Evolutionary conservation across 345 rosid species (phyloP).

Genomic region (Salix brachista): DNA sequence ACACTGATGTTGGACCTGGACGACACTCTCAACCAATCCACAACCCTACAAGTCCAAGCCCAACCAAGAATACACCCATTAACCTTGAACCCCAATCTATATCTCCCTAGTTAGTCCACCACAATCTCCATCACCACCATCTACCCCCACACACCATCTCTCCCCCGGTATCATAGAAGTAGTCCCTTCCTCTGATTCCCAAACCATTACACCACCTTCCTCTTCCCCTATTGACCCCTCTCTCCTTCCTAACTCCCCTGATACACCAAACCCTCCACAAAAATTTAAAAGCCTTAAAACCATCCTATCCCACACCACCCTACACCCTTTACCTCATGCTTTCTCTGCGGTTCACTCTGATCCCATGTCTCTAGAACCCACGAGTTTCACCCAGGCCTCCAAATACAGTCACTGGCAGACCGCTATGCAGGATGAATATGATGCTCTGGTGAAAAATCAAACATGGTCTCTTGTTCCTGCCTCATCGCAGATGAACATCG

Average conservation of each 20-base stretch:
- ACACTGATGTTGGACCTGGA: too few species aligned
- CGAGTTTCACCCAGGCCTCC: not conserved
- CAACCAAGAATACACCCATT: not conserved
- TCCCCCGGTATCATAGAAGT: rapidly evolving
- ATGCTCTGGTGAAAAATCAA: not conserved
- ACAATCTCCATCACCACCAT: not conserved
- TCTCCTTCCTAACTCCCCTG: not conserved
- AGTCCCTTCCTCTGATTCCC: not conserved
- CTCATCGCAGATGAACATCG: not conserved
- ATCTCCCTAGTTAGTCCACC: too few species aligned
- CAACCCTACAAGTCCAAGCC: too few species aligned
- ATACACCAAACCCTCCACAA: not conserved
- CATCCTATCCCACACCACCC: not conserved
- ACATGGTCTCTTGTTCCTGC: not conserved
- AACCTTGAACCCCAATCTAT: too few species aligned
- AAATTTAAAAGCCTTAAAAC: not conserved
- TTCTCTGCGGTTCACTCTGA: too few species aligned
- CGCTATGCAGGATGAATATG: not conserved
- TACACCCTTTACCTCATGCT: not conserved
- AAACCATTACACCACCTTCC: too few species aligned
- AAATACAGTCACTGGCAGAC: not conserved
- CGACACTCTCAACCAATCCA: too few species aligned
- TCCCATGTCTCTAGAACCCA: not conserved
- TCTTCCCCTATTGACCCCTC: not conserved
- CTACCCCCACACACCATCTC: not conserved